Evolutionary conservation across 139 green algal species (phyloP).

Genomic region (Auxenochlorella protothecoides): DNA sequence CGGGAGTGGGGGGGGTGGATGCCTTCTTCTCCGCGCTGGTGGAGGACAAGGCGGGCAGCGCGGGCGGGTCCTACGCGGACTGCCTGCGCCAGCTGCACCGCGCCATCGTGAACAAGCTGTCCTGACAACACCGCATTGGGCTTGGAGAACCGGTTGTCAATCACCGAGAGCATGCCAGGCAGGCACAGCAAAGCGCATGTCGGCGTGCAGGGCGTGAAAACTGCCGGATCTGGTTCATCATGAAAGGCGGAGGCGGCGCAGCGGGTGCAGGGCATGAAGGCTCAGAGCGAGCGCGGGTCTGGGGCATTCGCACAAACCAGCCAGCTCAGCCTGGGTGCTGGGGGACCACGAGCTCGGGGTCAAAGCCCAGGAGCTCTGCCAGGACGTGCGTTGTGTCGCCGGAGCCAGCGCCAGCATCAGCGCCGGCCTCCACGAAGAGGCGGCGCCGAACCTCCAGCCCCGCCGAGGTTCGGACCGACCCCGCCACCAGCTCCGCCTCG

Average conservation of each 20-base stretch:
- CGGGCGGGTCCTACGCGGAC: slow-evolving; percentile 75
- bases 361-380: slow-evolving; percentile 34
- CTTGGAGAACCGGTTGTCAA: not conserved
- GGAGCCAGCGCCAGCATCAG: not conserved
- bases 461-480: slow-evolving; percentile 1
- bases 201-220: not conserved
- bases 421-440: slow-evolving; percentile 21
- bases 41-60: slow-evolving; percentile 57
- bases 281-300: not conserved
- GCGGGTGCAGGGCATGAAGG: not conserved
- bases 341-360: slow-evolving; percentile 29
- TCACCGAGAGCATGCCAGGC: no score
- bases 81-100: slow-evolving; percentile 79
- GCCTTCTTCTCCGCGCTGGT: slow-evolving; percentile 58
- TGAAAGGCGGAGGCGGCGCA: not conserved
- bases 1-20: slow-evolving; percentile 38
- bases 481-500: slow-evolving; percentile 30
- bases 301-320: not conserved
- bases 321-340: not conserved
- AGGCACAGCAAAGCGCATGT: not conserved
- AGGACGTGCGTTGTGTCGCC: slow-evolving; percentile 6
- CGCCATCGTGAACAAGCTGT: slow-evolving; percentile 70
- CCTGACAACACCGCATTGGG: slow-evolving; percentile 10
- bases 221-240: not conserved
- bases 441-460: slow-evolving; percentile 17